Evolutionary conservation across 371 early-diverging fungal genomes (phyloP).

Genomic region (Haplosporangium sp.): DNA sequence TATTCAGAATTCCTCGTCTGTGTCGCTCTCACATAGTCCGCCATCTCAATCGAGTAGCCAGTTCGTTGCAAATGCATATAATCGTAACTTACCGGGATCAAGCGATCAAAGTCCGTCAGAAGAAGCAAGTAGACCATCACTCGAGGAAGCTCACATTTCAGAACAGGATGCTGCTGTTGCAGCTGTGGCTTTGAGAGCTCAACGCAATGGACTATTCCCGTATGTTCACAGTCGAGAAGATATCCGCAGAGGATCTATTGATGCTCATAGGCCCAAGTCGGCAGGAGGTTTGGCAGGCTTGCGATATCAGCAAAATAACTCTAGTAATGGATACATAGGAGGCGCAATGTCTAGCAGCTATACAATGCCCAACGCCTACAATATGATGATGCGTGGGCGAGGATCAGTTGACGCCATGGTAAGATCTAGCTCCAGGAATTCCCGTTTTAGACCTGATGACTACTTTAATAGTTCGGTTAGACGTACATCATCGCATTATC

Average conservation of each 20-base stretch:
- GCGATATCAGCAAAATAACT: conserved; percentile 27
- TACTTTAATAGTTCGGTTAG: conserved; percentile 28
- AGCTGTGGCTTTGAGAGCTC: conserved; percentile 44
- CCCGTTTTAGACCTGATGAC: conserved; percentile 29
- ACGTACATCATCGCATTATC: conserved; percentile 20
- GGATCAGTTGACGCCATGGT: conserved; percentile 30
- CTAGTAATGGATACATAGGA: conserved; percentile 19
- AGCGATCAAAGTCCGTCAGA: conserved; percentile 15
- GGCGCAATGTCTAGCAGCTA: conserved; percentile 7
- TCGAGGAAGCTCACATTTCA: conserved; percentile 42
- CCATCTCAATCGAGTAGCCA: conserved; percentile 6
- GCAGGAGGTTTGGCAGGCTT: not conserved
- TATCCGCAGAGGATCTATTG: conserved; percentile 37
- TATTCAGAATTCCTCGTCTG: conserved; percentile 30
- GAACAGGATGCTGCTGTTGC: conserved; percentile 54
- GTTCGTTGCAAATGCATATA: conserved; percentile 11
- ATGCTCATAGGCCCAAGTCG: conserved; percentile 23
- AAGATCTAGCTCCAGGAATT: conserved; percentile 33
- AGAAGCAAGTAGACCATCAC: conserved; percentile 29
- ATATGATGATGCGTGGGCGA: conserved; percentile 43
- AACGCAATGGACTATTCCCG: conserved; percentile 14
- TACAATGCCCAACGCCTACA: conserved; percentile 37
- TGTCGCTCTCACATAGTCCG: conserved; percentile 11
- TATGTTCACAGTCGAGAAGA: conserved; percentile 23
- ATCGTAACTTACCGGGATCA: conserved; percentile 17